A percentile compares a stretch with the other conserved stretches of the same genome.
Conservation (phyloP, 331 rosid genomes). For the Malus hybrid region DNA sequence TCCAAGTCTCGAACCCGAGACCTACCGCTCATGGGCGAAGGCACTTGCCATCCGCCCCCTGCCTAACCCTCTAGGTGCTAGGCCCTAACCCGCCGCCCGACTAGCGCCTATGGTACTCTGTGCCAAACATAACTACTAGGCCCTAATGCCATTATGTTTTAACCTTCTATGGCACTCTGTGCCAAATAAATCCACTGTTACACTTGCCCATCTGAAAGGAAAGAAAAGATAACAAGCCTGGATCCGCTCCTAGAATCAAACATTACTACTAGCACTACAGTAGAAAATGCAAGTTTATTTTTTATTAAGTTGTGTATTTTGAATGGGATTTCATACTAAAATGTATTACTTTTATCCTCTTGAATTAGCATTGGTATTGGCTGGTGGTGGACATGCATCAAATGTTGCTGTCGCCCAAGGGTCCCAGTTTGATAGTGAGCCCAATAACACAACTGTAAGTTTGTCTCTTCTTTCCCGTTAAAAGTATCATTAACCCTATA, state of each 20-base stretch:
- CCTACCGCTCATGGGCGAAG: too few relatives aligned
- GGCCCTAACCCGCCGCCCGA: too few relatives aligned
- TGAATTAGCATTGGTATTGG: conserved; percentile 55
- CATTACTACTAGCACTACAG: neutral
- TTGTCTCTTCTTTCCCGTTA: conserved; percentile 9
- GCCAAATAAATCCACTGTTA: neutral
- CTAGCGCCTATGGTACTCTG: too few relatives aligned
- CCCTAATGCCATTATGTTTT: neutral
- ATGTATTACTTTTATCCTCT: neutral
- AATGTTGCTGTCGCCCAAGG: conserved; percentile 61
- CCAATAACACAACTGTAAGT: conserved; percentile 89
- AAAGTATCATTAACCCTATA: conserved; percentile 5
- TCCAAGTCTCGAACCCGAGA: too few relatives aligned
- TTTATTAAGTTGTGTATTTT: neutral
- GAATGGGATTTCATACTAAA: neutral
- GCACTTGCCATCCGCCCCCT: too few relatives aligned
- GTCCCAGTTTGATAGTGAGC: conserved; percentile 69
- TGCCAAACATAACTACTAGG: too few relatives aligned
- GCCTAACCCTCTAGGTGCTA: too few relatives aligned
- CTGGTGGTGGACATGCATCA: conserved; percentile 83
- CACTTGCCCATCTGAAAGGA: neutral
- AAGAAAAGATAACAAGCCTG: neutral
- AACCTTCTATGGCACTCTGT: neutral
- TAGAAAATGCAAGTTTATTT: neutral
- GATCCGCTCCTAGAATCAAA: neutral